Base-by-base conservation (phyloP, 345 rosid genomes). In the Pugionium dolabratum region DNA sequence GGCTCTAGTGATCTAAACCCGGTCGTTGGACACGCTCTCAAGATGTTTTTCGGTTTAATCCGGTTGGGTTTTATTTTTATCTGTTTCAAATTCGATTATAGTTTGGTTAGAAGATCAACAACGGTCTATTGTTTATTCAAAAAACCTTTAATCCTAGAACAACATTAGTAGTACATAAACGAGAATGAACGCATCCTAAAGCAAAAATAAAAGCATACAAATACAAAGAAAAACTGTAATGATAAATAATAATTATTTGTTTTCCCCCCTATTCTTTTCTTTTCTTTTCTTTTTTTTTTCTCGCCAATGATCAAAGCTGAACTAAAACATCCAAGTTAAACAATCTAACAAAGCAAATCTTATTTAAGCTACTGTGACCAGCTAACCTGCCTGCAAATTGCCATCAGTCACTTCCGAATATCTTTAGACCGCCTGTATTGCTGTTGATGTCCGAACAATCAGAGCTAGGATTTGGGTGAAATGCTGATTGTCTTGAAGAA, bases 401-500 rank as follows among this genome's bases (percentile, higher is more conserved):
- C 53, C 58, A 47, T 26, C 52, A 36, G 31, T 28, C 63, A 59
- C 27, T 18, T 59, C 56, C 7, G 1, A 31, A 32, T 28, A 26
- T 50, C 64, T 35, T 71, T 62, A 81, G 18, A 84, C 77, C 2
- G 91, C 90, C 39, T 84, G 96, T 68, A 89, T 81, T 11, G 62
- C 73, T 82, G 69, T 73, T 81, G 76, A 83, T 71, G 29, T 84
- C 79, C 6, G 91, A 79, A 67, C 76, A 63, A 47, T 79, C 81
- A 29, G 89, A 72, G 40, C 83, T 72, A 7, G 94, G 88, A 54
- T 82, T 89, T 8, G 97, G 93, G 42, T 91, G 99, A 70, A 95
- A 95, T 37, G 99, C 99, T 1, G 99, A 95, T 73, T 84, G 99
- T 73, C 95, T 73, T 30, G 89, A 73, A 0, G 97, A 73, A 29